phyloP scores from a whole-genome alignment of 805 yeast species.

The Alloascoidea africana region DNA sequence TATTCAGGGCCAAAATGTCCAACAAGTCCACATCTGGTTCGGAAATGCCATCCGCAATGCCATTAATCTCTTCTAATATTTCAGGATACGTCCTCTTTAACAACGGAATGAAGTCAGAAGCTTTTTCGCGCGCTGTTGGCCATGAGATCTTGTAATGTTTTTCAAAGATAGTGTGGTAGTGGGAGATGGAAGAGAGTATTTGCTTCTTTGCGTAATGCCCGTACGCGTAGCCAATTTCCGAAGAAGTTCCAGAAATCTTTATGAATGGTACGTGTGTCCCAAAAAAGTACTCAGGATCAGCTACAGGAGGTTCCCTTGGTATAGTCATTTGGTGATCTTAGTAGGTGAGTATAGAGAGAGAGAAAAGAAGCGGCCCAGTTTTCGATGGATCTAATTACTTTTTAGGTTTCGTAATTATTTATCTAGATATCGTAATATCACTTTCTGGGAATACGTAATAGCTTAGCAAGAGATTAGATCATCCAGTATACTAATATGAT shows the following conservation, averaged over 20 bases:
- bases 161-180: neutral
- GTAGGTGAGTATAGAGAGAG: neutral
- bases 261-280: neutral
- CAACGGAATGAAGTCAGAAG: constrained; percentile 15
- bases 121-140: constrained; percentile 16
- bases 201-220: neutral
- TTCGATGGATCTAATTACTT: no score
- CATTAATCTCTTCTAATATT: constrained; percentile 20
- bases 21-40: constrained; percentile 15
- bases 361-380: constrained; percentile 1
- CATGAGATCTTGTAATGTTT: constrained; percentile 10
- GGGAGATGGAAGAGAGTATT: neutral
- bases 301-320: constrained; percentile 11
- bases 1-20: constrained; percentile 23
- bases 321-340: constrained; percentile 5
- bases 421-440: no score
- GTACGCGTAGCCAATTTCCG: neutral
- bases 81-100: constrained; percentile 16
- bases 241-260: neutral
- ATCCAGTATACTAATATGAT: constrained; percentile 6
- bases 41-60: constrained; percentile 25
- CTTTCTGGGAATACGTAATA: no score
- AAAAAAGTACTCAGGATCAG: constrained; percentile 5
- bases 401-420: no score
- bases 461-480: no score